These are phyloP conservation scores for Thermothelomyces thermophilus DNA, from an alignment of 2,329 filamentous ascomycete genomes.

Conservation along the genomic window DNA sequence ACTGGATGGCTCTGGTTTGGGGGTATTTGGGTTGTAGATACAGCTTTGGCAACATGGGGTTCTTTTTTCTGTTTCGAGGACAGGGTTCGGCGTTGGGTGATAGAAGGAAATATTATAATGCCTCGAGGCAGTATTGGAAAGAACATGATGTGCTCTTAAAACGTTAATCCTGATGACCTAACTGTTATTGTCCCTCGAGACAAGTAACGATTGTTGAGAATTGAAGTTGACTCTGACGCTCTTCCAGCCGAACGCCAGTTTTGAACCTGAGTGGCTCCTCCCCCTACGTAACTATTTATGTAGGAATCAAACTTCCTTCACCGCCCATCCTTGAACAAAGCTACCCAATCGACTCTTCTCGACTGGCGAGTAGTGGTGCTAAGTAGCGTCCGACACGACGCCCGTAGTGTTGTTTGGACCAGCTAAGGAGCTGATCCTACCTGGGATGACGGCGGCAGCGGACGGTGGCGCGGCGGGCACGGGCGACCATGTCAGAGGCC, in stretches of 20 bases:
- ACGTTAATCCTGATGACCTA: background rate
- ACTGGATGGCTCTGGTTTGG: slow-evolving; percentile 1
- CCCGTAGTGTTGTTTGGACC: too few relatives aligned
- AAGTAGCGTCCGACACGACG: too few relatives aligned
- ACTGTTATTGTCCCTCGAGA: too few relatives aligned
- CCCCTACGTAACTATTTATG: too few relatives aligned
- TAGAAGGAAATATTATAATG: slow-evolving; percentile 6
- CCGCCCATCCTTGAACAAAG: too few relatives aligned
- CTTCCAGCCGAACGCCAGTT: too few relatives aligned
- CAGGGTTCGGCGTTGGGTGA: slow-evolving; percentile 2
- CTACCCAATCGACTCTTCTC: too few relatives aligned
- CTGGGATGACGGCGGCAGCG: slow-evolving; percentile 51
- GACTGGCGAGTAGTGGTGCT: too few relatives aligned
- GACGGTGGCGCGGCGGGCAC: slow-evolving; percentile 1
- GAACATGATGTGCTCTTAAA: background rate
- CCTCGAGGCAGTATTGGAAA: slow-evolving; percentile 4
- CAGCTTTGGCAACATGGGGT: slow-evolving; percentile 8
- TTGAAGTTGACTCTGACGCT: too few relatives aligned
- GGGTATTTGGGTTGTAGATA: slow-evolving; percentile 11
- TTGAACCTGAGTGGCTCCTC: too few relatives aligned
- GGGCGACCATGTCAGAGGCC: slow-evolving; percentile 54
- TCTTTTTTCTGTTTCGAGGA: background rate
- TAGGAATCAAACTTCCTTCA: too few relatives aligned
- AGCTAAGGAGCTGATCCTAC: slow-evolving; percentile 35
- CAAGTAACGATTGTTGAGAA: too few relatives aligned